Conservation (phyloP, 768 basidiomycete genomes). For the Phanerochaete sordida region DNA sequence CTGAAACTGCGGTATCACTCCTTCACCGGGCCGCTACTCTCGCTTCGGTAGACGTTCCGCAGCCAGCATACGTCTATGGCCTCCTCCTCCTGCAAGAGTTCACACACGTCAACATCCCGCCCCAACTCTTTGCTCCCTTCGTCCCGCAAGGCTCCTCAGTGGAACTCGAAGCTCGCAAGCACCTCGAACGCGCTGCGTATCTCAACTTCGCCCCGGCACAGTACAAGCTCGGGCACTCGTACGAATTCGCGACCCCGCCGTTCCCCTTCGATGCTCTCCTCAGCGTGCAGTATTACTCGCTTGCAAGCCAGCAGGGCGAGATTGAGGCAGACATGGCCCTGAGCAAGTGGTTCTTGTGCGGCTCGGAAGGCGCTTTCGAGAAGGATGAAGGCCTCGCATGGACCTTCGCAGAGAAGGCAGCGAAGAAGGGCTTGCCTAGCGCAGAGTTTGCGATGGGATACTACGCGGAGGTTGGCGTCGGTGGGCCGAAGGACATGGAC, state of each 20-base stretch:
- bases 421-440: constrained; percentile 65
- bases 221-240: constrained; percentile 89
- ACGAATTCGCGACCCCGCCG: constrained; percentile 85
- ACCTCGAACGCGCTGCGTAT: constrained; percentile 83
- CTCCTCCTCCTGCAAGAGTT: constrained; percentile 85
- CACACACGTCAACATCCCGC: constrained; percentile 54
- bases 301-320: constrained; percentile 83
- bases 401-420: constrained; percentile 89
- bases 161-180: constrained; percentile 62
- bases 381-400: constrained; percentile 85
- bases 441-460: constrained; percentile 98
- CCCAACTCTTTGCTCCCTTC: constrained; percentile 47
- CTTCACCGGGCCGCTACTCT: constrained; percentile 76
- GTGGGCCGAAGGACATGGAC: constrained; percentile 58
- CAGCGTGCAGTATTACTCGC: constrained; percentile 85
- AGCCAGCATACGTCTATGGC: constrained; percentile 88
- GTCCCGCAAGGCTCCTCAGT: constrained; percentile 47
- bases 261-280: constrained; percentile 87
- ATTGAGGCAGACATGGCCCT: constrained; percentile 95
- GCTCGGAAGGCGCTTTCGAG: constrained; percentile 70
- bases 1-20: constrained; percentile 59
- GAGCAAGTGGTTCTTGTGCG: constrained; percentile 96
- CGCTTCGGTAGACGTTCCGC: constrained; percentile 72
- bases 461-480: constrained; percentile 91
- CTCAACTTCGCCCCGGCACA: constrained; percentile 83